A percentile compares a stretch with the other conserved stretches of the same genome.
phyloP scores from a whole-genome alignment of 139 green algal genomes.

The Micromonas pusilla region DNA sequence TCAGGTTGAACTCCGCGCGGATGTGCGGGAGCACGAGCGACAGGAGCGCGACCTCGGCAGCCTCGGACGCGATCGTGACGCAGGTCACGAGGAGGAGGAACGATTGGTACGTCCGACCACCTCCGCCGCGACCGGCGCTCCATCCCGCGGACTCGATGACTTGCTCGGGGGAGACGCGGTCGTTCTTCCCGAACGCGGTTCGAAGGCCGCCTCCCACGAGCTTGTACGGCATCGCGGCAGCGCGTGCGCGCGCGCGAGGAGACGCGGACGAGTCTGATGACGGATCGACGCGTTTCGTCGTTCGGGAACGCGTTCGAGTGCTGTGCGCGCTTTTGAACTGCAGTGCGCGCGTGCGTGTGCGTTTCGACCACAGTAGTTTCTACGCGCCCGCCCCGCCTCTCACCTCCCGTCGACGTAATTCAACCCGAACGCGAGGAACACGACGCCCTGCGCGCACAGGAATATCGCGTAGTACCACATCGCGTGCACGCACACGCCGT shows the following conservation, averaged over 20 bases:
- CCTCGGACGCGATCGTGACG: background rate
- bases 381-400: no score
- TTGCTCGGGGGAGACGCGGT: background rate
- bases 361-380: no score
- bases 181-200: background rate
- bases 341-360: no score
- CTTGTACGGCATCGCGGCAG: background rate
- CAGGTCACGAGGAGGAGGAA: constrained; percentile 12
- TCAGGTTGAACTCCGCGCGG: background rate
- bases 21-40: background rate
- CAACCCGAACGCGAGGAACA: constrained; percentile 71
- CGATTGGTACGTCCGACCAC: constrained; percentile 1
- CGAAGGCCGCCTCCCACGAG: background rate
- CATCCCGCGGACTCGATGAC: background rate
- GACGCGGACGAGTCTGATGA: no score
- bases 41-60: constrained; percentile 11
- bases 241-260: no score
- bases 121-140: background rate
- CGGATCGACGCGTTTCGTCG: no score
- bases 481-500: constrained; percentile 52
- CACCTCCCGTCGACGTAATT: constrained; percentile 52
- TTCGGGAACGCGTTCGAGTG: no score
- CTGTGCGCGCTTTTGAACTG: no score
- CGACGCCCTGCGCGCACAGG: constrained; percentile 58
- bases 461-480: constrained; percentile 60